Conservation (phyloP, 2,329 filamentous ascomycete species). For the Fonsecaea pedrosoi region DNA sequence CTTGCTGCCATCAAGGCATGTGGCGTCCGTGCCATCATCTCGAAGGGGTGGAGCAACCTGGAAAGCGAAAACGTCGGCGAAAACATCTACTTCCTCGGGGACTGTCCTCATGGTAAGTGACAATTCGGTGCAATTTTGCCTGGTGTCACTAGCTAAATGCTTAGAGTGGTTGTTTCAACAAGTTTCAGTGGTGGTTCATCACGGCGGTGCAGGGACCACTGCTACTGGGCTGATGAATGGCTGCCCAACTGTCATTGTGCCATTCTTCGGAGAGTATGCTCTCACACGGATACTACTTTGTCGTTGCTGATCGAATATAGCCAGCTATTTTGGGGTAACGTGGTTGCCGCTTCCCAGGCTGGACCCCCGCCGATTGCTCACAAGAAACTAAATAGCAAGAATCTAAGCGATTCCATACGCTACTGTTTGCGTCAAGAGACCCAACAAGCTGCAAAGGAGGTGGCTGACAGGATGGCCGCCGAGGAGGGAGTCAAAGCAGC, state of each 20-base stretch:
- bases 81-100: conserved; percentile 59
- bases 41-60: conserved; percentile 61
- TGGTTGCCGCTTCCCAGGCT: conserved; percentile 58
- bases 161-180: conserved; percentile 64
- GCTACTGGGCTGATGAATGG: conserved; percentile 61
- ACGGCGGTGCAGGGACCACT: conserved; percentile 62
- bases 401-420: conserved; percentile 55
- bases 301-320: conserved; percentile 10
- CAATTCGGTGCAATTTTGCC: background rate
- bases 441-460: conserved; percentile 45
- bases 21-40: conserved; percentile 61
- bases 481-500: conserved; percentile 69
- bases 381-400: conserved; percentile 53
- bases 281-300: background rate
- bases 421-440: conserved; percentile 48
- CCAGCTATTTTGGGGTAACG: conserved; percentile 63
- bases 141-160: background rate
- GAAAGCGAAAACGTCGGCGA: conserved; percentile 46
- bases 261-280: conserved; percentile 62
- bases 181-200: conserved; percentile 63
- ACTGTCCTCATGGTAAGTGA: conserved; percentile 56
- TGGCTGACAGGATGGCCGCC: conserved; percentile 58
- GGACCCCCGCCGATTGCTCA: conserved; percentile 58
- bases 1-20: conserved; percentile 56
- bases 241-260: conserved; percentile 61